Base-by-base conservation (phyloP, 75 land plant genomes). In the Chamaecyparis obtusa region DNA sequence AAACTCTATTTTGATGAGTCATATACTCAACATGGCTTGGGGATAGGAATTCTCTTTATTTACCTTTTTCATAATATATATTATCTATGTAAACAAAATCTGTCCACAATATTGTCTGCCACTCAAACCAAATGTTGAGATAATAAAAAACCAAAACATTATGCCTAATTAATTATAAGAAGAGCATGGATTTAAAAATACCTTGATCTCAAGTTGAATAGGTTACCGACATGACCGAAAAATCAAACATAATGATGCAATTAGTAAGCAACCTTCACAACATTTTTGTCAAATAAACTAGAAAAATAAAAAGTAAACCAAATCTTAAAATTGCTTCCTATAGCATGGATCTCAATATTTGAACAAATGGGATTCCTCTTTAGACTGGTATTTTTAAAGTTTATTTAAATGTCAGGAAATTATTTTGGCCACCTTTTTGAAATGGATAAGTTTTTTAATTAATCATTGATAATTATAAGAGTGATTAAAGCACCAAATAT, bases 171-270 rank as follows among this genome's bases (percentile, higher is more conserved):
- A 9, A 16, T 44, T 3, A 49, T 48, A 39, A 9, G 44, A 56
- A 79, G 36, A 48, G n/a, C 37, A 88, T 75, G 16, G 21, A 80
- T n/a, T 11, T 64, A 9, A 84, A 32, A n/a, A 41, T 93, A 93
- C 95, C 95, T 94, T 94, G 90, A 94, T 94, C 83, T 93, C 95
- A 16, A 94, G 90, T 72, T 92, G 88, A 72, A 94, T 91, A 76
- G 95, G 95, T 94, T 93, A 92, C 88, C 82, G 35, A 36, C 85
- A 8, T 80, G 36, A 60, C 91, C 56, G 67, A 41, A 85, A 83
- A 75, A 86, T 82, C 88, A 80, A 13, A 80, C 24, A 44, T 13
- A 27, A 44, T 44, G 8, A 80, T 43, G 32, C 30, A 10, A 80
- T 80, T 48, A 80, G 83, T 80, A 80, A 80, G 9, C 41, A 21